Evolutionary conservation across 2,329 filamentous ascomycete species (phyloP), one percentile per base, ranked within the genome.

Genomic region (Diplodia intermedia): DNA sequence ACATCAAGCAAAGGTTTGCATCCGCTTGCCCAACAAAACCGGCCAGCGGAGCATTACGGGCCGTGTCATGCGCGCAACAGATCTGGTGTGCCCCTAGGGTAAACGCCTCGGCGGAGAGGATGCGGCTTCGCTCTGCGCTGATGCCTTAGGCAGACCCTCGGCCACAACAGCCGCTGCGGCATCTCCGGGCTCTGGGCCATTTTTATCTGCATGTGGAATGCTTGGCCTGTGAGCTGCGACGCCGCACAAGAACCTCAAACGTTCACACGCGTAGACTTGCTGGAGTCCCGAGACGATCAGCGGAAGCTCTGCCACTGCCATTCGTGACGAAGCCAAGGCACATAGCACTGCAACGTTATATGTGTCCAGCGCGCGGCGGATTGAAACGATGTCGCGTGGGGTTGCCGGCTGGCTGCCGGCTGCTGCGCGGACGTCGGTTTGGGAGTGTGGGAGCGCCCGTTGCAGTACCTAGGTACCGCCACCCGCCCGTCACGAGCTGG

Each of bases 31-130:
- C 60, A 38, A 52, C 60, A 63, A 52, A 63, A 52, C 7, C n/a
- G 29, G 26, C 29, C 18, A 52, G 18, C 60, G 47, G 60, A 62
- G n/a, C 40, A 20, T 43, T 62, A 40, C 57, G 38, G 60, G 38
- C 60, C 60, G 60, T 63, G n/a, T 52, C 38, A 52, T 63, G 38
- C 31, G 60, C 43, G 31, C 43, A 47, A 31, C 43, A 47, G 47
- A 50, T 52, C 56, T 61, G 15, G 26, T 38, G 7, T 29, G 14
- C 55, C 26, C 18, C 11, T 62, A 49, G 57, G 57, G 36, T 3
- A 33, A 62, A 31, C 23, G 57, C 47, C 33, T 63, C 60, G 60
- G 60, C 47, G 60, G 60, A 63, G 60, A 23, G 60, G 60, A 63
- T 50, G 60, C 47, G 26, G 15, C 57, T 29, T 40, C 57, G 18